Evolutionary conservation across 768 basidiomycete genomes (phyloP).

Genomic region (Antrodiella citrinella): DNA sequence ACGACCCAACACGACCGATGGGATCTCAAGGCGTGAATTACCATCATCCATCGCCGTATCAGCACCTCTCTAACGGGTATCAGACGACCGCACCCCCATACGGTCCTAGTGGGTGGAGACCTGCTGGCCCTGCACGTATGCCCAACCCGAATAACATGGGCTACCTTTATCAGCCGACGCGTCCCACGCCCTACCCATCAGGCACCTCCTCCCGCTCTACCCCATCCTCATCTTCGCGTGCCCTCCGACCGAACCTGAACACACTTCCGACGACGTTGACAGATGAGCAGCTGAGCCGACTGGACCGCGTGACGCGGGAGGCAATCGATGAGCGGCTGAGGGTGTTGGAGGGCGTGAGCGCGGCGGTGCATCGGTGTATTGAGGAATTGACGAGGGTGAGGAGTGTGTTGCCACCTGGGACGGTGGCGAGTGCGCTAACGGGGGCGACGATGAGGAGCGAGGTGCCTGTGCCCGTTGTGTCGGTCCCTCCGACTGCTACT

Average conservation of each 20-base stretch:
- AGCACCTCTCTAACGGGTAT: no score
- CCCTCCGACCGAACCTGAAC: slow-evolving; percentile 17
- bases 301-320: slow-evolving; percentile 66
- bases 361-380: slow-evolving; percentile 62
- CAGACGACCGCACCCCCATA: no score
- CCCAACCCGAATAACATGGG: no score
- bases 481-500: neutral
- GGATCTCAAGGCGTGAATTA: neutral
- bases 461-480: neutral
- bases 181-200: neutral
- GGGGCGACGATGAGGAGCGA: neutral
- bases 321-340: slow-evolving; percentile 80
- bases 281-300: slow-evolving; percentile 52
- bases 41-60: slow-evolving; percentile 1
- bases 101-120: no score
- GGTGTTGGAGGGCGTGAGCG: slow-evolving; percentile 71
- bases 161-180: no score
- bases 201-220: slow-evolving; percentile 1
- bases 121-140: no score
- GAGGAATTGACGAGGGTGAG: slow-evolving; percentile 73
- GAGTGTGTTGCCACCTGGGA: slow-evolving; percentile 48
- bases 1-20: neutral
- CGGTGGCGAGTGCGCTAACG: neutral
- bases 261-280: slow-evolving; percentile 40
- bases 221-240: slow-evolving; percentile 6